phyloP scores from a whole-genome alignment of 1,139 yeast species.

The Diutina catenulata region DNA sequence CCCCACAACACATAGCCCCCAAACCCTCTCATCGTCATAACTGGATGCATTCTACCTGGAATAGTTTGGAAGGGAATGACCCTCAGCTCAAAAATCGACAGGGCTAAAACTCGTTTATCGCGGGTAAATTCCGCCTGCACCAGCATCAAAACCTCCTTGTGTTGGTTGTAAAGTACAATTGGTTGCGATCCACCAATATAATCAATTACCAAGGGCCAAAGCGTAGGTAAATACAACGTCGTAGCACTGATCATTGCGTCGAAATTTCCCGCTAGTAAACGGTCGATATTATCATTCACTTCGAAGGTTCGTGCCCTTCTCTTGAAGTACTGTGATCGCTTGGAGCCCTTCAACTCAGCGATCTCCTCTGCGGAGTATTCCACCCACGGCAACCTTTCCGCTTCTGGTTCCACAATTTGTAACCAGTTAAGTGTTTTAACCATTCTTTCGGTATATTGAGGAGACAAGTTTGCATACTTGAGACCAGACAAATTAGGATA shows the following conservation, averaged over 20 bases:
- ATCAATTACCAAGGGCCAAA: constrained; percentile 52
- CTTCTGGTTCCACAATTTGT: constrained; percentile 72
- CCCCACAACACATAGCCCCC: constrained; percentile 87
- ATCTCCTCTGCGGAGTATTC: constrained; percentile 42
- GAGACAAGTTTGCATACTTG: constrained; percentile 51
- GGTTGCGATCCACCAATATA: constrained; percentile 83
- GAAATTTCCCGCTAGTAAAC: constrained; percentile 41
- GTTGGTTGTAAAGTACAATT: constrained; percentile 68
- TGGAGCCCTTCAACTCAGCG: constrained; percentile 42
- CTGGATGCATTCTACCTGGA: constrained; percentile 89
- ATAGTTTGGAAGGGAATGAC: constrained; percentile 86
- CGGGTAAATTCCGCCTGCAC: constrained; percentile 54
- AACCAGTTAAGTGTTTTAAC: constrained; percentile 59
- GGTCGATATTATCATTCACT: constrained; percentile 40
- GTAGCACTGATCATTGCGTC: constrained; percentile 73
- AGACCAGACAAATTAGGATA: constrained; percentile 74
- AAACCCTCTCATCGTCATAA: constrained; percentile 87
- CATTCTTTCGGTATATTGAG: constrained; percentile 37
- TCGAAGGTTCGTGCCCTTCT: constrained; percentile 48
- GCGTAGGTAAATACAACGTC: constrained; percentile 55
- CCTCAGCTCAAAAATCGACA: constrained; percentile 70
- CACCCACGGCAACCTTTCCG: constrained; percentile 39
- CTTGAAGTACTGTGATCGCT: constrained; percentile 57
- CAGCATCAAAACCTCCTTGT: constrained; percentile 66
- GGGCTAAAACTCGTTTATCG: constrained; percentile 69